Base-by-base conservation (phyloP, 1,139 yeast genomes). In the Sugiyamaella sp. region DNA sequence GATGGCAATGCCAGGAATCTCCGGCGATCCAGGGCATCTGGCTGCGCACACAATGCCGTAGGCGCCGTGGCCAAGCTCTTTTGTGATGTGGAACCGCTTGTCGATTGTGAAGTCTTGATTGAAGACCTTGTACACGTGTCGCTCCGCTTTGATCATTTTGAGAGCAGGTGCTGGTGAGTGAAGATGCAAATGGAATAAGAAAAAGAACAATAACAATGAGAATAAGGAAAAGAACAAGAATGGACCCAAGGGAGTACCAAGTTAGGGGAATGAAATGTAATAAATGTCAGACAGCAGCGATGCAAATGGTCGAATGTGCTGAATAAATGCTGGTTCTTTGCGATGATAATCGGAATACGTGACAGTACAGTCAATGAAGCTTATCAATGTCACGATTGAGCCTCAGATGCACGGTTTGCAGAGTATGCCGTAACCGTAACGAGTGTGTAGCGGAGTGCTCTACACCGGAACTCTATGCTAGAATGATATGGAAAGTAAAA, bases 21-120 rank as follows among this genome's bases (percentile, higher is more conserved):
- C 93, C 20, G 82, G 80, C 1, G 81, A 75, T 52, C 82, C 86
- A 4, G 80, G 75, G 70, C 91, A 91, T 65, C 83, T 81, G 29
- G 99, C 98, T 1, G 96, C 87, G 66, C 97, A 93, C 4, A 93
- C 98, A 4, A 91, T 84, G 29, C 99, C 99, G 67, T 93, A 93
- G 0, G 99, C 97, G 2, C 99, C 99, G 65, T 91, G 97, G 24
- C 99, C 99, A 48, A 93, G 79, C 64, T 90, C 97, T 65, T 90
- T 89, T 57, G 89, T 87, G 61, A 93, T 79, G 67, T 88, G 86
- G 71, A 90, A 89, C 56, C 96, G 76, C 62, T 82, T 82, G 70
- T 90, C 97, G 56, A 91, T 89, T 48, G 89, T 82, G 69, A 91
- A 91, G 65, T 89, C 96, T 72, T 90, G 97, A 68, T 87, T 86